These are phyloP conservation scores for Globisporangium mamillatum DNA, from an alignment of 352 stramenopile species.

Conservation along the genomic window DNA sequence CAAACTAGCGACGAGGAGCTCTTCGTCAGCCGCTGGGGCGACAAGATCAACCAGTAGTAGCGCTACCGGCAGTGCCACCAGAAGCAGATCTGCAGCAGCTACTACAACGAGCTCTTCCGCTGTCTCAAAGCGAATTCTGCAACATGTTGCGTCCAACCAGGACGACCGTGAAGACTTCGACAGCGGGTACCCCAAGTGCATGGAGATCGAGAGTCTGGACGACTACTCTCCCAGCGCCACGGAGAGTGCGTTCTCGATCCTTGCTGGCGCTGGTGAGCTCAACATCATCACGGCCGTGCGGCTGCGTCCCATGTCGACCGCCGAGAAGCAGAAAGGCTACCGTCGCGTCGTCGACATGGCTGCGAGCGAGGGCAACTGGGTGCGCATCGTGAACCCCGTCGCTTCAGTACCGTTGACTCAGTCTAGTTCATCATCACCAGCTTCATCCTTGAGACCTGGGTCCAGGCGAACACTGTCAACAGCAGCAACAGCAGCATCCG, in stretches of 20 bases:
- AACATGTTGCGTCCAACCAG: neutral
- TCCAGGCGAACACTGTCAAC: neutral
- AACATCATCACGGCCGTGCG: slow-evolving; percentile 70
- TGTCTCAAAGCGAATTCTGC: neutral
- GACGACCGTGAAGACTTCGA: slow-evolving; percentile 12
- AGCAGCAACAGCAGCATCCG: neutral
- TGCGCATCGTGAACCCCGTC: slow-evolving; percentile 57
- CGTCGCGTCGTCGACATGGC: slow-evolving; percentile 62
- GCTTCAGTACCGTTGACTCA: slow-evolving; percentile 25
- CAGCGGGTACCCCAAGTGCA: slow-evolving; percentile 11
- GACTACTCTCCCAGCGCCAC: slow-evolving; percentile 13
- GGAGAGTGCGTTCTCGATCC: slow-evolving; percentile 16
- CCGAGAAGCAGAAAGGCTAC: slow-evolving; percentile 58
- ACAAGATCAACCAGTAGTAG: neutral
- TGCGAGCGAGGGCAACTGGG: slow-evolving; percentile 35
- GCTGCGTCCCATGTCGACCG: slow-evolving; percentile 63
- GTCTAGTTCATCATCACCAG: neutral
- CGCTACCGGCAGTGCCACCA: neutral
- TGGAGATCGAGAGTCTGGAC: slow-evolving; percentile 16
- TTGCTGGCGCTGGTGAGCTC: slow-evolving; percentile 19
- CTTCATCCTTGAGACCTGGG: neutral
- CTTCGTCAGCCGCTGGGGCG: neutral
- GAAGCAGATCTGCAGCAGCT: no score
- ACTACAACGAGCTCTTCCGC: neutral
- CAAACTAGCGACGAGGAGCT: neutral